Evolutionary conservation across 129 eudicot species (phyloP), one percentile per base, ranked within the genome.

Genomic region (Tagetes erecta): DNA sequence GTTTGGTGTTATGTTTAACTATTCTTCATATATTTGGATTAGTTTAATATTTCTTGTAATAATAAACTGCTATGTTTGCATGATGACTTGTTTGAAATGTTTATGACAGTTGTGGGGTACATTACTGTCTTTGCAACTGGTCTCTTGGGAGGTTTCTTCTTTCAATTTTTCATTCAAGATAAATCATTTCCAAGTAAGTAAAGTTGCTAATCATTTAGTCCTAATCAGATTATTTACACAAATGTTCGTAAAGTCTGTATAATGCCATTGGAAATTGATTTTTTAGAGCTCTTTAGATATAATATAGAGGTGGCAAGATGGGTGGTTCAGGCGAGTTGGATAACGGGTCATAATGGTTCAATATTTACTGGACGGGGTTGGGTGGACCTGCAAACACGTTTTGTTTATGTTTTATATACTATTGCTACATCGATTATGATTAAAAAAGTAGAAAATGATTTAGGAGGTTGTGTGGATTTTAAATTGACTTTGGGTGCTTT

Each of bases 151-250:
- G 86, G 71, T 52, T 93, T 86, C 78, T 96, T 93, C 73, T 87
- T 90, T 82, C 86, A 87, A 55, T 80, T 70, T 80, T 93, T 90
- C 76, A 83, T 93, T 74, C 87, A 93, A 79, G 92, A 87, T 79
- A 51, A 81, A 34, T 89, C 98, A 70, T 92, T 92, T 70, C 87
- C 98, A 76, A 89, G 98, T 92, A 83, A 87, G 96, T 80, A 49
- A 39, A 71, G 39, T 64, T 68, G 65, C 53, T 4, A 41, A 52
- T 44, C n/a, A 34, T 69, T 31, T 67, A 55, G 52, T 76, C 59
- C 73, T 72, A 37, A 67, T 56, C 51, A 34, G 12, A 68, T 57
- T 51, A 68, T 53, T 44, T 55, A 30, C 59, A 20, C 42, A 63
- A 35, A 56, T 9, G 52, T 45, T 13, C 33, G 6, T 11, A 35